Evolutionary conservation across 2,329 filamentous ascomycete species (phyloP), one percentile per base, ranked within the genome.

Genomic region (Teratosphaeria viscida): DNA sequence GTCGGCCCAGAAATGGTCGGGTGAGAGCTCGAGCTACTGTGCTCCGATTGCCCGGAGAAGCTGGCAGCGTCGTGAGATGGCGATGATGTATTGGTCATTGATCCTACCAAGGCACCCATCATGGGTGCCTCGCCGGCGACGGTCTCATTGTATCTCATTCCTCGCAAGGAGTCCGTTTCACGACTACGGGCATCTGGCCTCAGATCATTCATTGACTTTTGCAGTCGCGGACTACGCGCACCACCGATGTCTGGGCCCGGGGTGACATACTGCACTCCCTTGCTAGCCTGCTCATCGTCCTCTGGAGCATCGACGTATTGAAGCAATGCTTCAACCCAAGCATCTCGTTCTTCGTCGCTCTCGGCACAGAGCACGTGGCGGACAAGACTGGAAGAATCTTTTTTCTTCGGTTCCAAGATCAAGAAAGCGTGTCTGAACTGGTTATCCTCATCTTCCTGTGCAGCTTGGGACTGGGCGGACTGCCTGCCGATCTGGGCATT

Each of bases 401-500:
- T 97, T 74, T 91, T 90, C 78, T 99, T 99, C 1, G 92, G 92
- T 71, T 99, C 94, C 57, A 97, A 73, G 58, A 99, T 89, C 54
- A 97, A 79, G 76, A 99, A 99, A 0, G 94, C 94, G 75, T 99
- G 94, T 5, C 94, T 88, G 72, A 96, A 99, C 72, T 97, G 90
- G 69, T 95, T 95, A 61, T 97, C 94, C 55, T 84, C 77, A 58
- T 96, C 91, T 53, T 95, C 90, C 19, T 84, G 80, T 23, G 61
- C 37, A 39, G 52, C 57, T 59, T 74, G 73, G 68, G 79, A 78
- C 4, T 86, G 84, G 14, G 88, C 85, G 1, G 89, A 88, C 72
- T 97, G 94, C 72, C 95, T 96, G 58, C 92, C 92, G 68, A 99
- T 97, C 71, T 96, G 91, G 2, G 94, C 90, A 72, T 86, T 88